Conservation (phyloP, 2,329 filamentous ascomycete genomes). For the Xylariaceae sp. region DNA sequence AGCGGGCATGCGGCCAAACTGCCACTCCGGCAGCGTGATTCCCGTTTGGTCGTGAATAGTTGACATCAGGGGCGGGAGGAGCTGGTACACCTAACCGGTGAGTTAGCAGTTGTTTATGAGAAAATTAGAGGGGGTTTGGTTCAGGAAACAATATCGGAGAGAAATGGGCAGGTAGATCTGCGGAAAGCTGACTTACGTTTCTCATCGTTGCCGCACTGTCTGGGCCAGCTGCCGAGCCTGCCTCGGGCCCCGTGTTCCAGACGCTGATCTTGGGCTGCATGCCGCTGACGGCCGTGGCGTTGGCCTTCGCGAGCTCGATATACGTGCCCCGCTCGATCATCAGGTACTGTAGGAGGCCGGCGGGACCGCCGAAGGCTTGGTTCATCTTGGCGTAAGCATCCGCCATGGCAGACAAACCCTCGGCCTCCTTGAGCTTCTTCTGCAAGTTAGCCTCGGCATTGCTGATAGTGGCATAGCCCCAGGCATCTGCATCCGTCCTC, state of each 20-base stretch:
- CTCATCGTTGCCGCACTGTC: constrained; percentile 68
- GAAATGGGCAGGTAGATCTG: not conserved
- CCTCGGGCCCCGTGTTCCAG: constrained; percentile 75
- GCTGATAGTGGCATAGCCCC: constrained; percentile 44
- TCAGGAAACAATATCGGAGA: not conserved
- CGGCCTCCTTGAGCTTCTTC: constrained; percentile 71
- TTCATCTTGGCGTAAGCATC: constrained; percentile 76
- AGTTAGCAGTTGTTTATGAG: constrained; percentile 1
- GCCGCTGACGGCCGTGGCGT: constrained; percentile 73
- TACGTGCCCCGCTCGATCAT: constrained; percentile 87
- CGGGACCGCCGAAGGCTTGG: constrained; percentile 74
- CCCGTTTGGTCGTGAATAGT: constrained; percentile 91
- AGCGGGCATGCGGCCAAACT: constrained; percentile 55
- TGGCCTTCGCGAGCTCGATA: constrained; percentile 75
- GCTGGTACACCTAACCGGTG: constrained; percentile 65
- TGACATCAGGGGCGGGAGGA: constrained; percentile 77
- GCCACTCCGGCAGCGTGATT: constrained; percentile 78
- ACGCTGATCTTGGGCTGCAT: constrained; percentile 88
- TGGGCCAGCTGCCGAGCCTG: constrained; percentile 45
- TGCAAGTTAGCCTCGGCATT: constrained; percentile 59
- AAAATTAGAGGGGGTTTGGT: no score
- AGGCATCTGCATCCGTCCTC: constrained; percentile 47
- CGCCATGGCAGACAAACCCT: constrained; percentile 76
- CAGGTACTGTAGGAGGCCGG: constrained; percentile 78
- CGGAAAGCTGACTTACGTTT: constrained; percentile 51